Evolutionary conservation across 352 stramenopile genomes (phyloP).

Genomic region (Phytophthora multivora): DNA sequence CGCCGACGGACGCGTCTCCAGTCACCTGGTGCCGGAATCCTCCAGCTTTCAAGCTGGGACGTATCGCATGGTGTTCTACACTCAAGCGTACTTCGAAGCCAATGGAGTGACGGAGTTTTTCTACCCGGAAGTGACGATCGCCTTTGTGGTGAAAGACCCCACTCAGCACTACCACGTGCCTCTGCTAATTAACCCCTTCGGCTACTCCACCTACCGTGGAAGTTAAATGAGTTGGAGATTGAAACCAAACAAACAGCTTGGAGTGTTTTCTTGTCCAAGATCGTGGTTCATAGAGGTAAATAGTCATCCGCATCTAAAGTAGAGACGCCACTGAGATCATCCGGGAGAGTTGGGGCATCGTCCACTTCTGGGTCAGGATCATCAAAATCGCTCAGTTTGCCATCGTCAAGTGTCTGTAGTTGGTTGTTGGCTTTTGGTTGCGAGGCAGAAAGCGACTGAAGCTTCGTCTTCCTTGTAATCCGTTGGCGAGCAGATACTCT

Average conservation of each 20-base stretch:
- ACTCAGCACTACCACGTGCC: slow-evolving; percentile 90
- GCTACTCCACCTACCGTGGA: slow-evolving; percentile 90
- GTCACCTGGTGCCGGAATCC: slow-evolving; percentile 51
- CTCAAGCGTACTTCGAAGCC: slow-evolving; percentile 78
- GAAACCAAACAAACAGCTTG: neutral
- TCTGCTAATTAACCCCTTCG: slow-evolving; percentile 89
- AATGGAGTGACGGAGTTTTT: slow-evolving; percentile 75
- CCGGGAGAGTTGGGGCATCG: slow-evolving; percentile 46
- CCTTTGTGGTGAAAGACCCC: slow-evolving; percentile 76
- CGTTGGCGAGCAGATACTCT: slow-evolving; percentile 10
- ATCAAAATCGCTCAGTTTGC: slow-evolving; percentile 59
- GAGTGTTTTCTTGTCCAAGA: neutral
- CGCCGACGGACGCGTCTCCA: slow-evolving; percentile 61
- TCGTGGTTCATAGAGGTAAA: neutral
- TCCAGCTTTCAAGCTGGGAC: slow-evolving; percentile 48
- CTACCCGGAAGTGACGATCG: slow-evolving; percentile 86
- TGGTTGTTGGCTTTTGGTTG: slow-evolving; percentile 7
- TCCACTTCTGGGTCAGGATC: slow-evolving; percentile 66
- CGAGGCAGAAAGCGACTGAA: slow-evolving; percentile 7
- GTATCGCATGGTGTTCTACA: slow-evolving; percentile 88
- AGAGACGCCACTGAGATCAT: slow-evolving; percentile 44
- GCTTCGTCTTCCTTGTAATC: slow-evolving; percentile 6
- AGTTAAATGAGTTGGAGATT: slow-evolving; percentile 45
- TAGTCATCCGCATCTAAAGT: slow-evolving; percentile 23
- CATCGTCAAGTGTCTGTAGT: neutral